Evolutionary conservation across 1,284 basidiomycete genomes (phyloP).

Genomic region (Ganoderma meredithae): DNA sequence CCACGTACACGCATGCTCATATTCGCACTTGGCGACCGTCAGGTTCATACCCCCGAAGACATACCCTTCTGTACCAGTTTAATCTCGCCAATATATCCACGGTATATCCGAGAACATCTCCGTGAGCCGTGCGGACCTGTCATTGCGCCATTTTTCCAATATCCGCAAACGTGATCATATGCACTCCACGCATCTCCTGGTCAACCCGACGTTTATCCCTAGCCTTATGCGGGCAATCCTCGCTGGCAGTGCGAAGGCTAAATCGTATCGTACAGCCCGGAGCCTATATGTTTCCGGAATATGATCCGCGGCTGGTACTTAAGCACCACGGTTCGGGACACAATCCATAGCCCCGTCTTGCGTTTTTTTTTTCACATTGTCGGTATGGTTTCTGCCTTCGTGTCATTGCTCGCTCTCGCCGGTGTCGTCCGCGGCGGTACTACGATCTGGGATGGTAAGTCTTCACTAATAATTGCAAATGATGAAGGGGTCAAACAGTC

Average conservation of each 20-base stretch:
- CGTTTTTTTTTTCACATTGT: not conserved
- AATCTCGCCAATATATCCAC: slow-evolving; percentile 37
- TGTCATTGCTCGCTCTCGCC: slow-evolving; percentile 35
- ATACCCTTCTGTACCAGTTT: slow-evolving; percentile 32
- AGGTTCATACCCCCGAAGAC: slow-evolving; percentile 32
- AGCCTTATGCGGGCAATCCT: slow-evolving; percentile 33
- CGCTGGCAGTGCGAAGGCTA: slow-evolving; percentile 19
- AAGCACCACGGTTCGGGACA: slow-evolving; percentile 8
- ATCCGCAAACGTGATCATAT: slow-evolving; percentile 30
- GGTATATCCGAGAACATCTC: slow-evolving; percentile 35
- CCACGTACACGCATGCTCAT: slow-evolving; percentile 17
- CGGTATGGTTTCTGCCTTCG: slow-evolving; percentile 35
- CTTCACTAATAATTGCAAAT: not conserved
- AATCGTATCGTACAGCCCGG: not conserved
- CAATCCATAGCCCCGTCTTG: not conserved
- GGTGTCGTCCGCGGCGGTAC: slow-evolving; percentile 54
- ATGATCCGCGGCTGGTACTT: slow-evolving; percentile 21
- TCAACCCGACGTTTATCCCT: slow-evolving; percentile 39
- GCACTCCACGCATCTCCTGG: slow-evolving; percentile 13
- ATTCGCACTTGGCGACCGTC: slow-evolving; percentile 12
- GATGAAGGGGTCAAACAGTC: not conserved
- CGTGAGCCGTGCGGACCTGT: slow-evolving; percentile 21
- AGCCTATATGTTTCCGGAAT: not conserved
- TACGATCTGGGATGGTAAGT: slow-evolving; percentile 55
- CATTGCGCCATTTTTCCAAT: not conserved